phyloP scores from a whole-genome alignment of 179 eudicot species.

The Corrigiola litoralis region DNA sequence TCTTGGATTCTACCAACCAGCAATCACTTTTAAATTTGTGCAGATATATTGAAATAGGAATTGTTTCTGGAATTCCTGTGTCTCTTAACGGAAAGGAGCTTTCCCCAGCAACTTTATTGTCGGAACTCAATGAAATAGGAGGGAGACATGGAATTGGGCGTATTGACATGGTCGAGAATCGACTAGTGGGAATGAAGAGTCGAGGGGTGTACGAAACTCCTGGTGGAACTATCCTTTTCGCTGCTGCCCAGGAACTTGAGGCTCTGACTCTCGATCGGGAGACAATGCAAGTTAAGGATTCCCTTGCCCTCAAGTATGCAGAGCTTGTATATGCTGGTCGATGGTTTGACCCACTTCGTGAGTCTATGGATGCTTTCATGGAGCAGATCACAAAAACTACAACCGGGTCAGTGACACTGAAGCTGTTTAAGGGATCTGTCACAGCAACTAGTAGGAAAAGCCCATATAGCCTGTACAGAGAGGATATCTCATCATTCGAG shows the following conservation, averaged over 20 bases:
- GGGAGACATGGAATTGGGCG: slow-evolving; percentile 95
- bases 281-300: slow-evolving; percentile 74
- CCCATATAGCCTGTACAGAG: slow-evolving; percentile 77
- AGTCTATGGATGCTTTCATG: slow-evolving; percentile 86
- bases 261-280: slow-evolving; percentile 88
- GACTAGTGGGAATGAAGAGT: slow-evolving; percentile 93
- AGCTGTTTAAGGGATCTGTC: slow-evolving; percentile 78
- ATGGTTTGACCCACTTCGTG: slow-evolving; percentile 88
- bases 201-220: slow-evolving; percentile 98
- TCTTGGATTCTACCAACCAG: not conserved
- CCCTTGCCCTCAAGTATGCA: slow-evolving; percentile 79
- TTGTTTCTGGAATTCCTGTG: slow-evolving; percentile 71
- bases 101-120: slow-evolving; percentile 74
- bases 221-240: slow-evolving; percentile 83
- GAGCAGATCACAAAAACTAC: slow-evolving; percentile 73
- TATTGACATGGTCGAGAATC: slow-evolving; percentile 89
- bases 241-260: slow-evolving; percentile 76
- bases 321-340: slow-evolving; percentile 95
- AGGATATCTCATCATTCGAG: slow-evolving; percentile 88
- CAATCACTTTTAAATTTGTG: slow-evolving; percentile 1
- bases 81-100: slow-evolving; percentile 73
- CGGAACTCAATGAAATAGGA: slow-evolving; percentile 72
- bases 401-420: slow-evolving; percentile 85
- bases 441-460: slow-evolving; percentile 59
- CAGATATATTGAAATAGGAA: slow-evolving; percentile 77